These are phyloP conservation scores for Candida pseudoviswanathii DNA, from an alignment of 1,139 yeast species.

Conservation along the genomic window DNA sequence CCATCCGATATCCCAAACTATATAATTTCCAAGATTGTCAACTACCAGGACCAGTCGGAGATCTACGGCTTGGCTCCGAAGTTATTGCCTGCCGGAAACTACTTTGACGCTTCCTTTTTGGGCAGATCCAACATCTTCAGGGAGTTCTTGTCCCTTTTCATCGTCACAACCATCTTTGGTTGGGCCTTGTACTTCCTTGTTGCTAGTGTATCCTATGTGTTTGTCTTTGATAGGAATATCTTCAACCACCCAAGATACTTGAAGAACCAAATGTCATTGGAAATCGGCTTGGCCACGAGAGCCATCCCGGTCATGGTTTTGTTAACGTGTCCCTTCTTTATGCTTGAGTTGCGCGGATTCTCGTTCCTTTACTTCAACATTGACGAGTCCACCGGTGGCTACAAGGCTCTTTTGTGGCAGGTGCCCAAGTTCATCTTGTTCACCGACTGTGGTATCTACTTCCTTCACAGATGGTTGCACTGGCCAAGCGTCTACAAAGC, in stretches of 20 bases:
- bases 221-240: conserved; percentile 82
- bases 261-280: conserved; percentile 87
- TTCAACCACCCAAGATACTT: conserved; percentile 95
- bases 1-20: conserved; percentile 15
- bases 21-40: conserved; percentile 20
- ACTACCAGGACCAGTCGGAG: conserved; percentile 36
- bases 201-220: conserved; percentile 72
- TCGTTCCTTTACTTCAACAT: conserved; percentile 74
- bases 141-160: conserved; percentile 65
- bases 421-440: conserved; percentile 80
- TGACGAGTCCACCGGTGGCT: conserved; percentile 67
- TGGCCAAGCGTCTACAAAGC: conserved; percentile 85
- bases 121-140: conserved; percentile 74
- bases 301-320: conserved; percentile 90
- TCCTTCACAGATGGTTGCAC: conserved; percentile 90
- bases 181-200: conserved; percentile 75
- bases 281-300: conserved; percentile 72
- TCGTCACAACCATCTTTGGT: conserved; percentile 82
- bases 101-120: conserved; percentile 62
- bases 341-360: conserved; percentile 79
- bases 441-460: conserved; percentile 90
- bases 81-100: conserved; percentile 47
- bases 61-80: conserved; percentile 41
- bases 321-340: conserved; percentile 86
- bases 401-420: conserved; percentile 65